Conservation (phyloP, 2,329 filamentous ascomycete genomes). For the Bipolaris sorokiniana region DNA sequence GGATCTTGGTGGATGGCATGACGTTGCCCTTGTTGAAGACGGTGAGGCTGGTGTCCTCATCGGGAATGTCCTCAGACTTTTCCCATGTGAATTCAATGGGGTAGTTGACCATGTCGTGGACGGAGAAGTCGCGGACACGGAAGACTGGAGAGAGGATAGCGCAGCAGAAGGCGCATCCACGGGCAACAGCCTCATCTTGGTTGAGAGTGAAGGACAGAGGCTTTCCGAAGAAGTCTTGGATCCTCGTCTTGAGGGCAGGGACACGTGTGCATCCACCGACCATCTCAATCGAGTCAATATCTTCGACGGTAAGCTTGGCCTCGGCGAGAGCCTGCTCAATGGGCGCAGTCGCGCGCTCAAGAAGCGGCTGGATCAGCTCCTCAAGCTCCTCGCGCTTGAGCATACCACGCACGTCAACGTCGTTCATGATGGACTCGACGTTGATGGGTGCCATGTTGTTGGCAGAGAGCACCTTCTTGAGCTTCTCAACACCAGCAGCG, state of each 20-base stretch:
- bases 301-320: conserved; percentile 85
- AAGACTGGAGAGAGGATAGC: conserved; percentile 97
- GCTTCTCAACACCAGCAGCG: conserved; percentile 87
- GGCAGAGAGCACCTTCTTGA: conserved; percentile 97
- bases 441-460: conserved; percentile 92
- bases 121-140: conserved; percentile 96
- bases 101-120: conserved; percentile 97
- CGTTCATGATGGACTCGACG: conserved; percentile 99
- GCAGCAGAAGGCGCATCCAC: conserved; percentile 96
- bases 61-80: conserved; percentile 96
- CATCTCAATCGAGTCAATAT: conserved; percentile 92
- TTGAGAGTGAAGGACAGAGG: conserved; percentile 93
- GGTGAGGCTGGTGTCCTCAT: conserved; percentile 95
- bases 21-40: conserved; percentile 98
- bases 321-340: conserved; percentile 93
- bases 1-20: conserved; percentile 97
- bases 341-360: conserved; percentile 73
- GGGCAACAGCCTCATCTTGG: conserved; percentile 95
- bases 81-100: conserved; percentile 99
- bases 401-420: conserved; percentile 86
- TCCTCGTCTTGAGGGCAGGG: conserved; percentile 86
- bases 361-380: conserved; percentile 82
- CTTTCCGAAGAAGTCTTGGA: conserved; percentile 91
- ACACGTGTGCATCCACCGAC: conserved; percentile 95
- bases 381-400: conserved; percentile 95